Conservation (phyloP, 345 rosid species). For the Eucalyptus pauciflora region DNA sequence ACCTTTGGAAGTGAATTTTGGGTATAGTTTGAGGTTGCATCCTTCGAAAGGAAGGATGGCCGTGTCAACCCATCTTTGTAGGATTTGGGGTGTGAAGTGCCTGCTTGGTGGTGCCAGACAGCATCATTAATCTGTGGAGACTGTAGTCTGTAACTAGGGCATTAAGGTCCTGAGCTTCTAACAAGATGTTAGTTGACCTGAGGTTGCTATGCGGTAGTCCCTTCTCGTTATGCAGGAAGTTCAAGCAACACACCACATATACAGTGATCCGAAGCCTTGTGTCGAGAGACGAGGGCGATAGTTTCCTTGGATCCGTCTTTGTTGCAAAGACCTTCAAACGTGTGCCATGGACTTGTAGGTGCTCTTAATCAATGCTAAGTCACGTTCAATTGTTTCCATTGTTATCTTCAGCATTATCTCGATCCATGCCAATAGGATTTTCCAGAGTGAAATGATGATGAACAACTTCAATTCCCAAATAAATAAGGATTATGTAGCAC, state of each 20-base stretch:
- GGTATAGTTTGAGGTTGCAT: too few species aligned
- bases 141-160: conserved; percentile 62
- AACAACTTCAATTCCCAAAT: background rate
- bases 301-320: conserved; percentile 33
- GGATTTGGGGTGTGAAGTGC: background rate
- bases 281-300: conserved; percentile 41
- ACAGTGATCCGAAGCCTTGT: conserved; percentile 44
- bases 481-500: too few species aligned
- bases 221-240: conserved; percentile 59
- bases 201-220: conserved; percentile 92
- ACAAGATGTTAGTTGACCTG: conserved; percentile 66
- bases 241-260: conserved; percentile 58
- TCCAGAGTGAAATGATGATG: background rate
- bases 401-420: background rate
- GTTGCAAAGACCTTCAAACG: background rate
- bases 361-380: background rate
- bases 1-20: too few species aligned
- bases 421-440: background rate
- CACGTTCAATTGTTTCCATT: background rate
- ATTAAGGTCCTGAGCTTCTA: conserved; percentile 38
- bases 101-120: conserved; percentile 73
- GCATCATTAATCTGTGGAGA: conserved; percentile 65
- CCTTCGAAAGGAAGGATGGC: too few species aligned
- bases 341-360: background rate
- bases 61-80: too few species aligned